A percentile compares a stretch with the other conserved stretches of the same genome.
These are phyloP conservation scores for Scenedesmus sp. DNA, from an alignment of 163 green algal genomes.

Conservation along the genomic window DNA sequence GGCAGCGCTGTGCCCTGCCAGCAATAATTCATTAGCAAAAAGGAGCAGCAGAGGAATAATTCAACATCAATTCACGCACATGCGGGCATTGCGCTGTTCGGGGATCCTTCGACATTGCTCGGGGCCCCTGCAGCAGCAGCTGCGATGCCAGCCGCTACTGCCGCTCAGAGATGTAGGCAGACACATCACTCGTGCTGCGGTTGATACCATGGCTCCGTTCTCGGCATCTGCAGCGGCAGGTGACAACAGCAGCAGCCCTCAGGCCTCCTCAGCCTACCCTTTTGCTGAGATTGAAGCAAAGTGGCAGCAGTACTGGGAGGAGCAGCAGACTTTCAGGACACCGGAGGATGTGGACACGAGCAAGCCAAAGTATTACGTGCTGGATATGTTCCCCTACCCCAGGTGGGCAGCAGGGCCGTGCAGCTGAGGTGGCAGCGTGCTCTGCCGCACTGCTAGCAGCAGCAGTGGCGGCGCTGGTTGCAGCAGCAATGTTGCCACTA, in stretches of 20 bases:
- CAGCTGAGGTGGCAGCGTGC: not conserved
- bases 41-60: not conserved
- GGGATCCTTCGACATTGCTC: constrained; percentile 5
- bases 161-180: not conserved
- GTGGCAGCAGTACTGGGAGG: constrained; percentile 96
- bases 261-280: constrained; percentile 82
- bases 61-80: not conserved
- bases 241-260: not conserved
- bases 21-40: not conserved
- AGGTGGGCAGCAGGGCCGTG: constrained; percentile 70
- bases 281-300: constrained; percentile 95
- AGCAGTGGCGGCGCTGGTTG: not conserved
- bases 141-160: not conserved
- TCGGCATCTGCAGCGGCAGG: not conserved
- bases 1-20: constrained; percentile 23
- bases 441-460: not conserved
- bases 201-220: constrained; percentile 6
- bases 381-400: constrained; percentile 99
- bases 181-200: constrained; percentile 11
- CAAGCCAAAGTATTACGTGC: constrained; percentile 98
- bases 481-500: not conserved
- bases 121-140: not conserved
- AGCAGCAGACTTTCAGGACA: constrained; percentile 95
- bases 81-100: constrained; percentile 1
- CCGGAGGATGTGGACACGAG: constrained; percentile 91